phyloP scores from a whole-genome alignment of 2,329 filamentous ascomycete genomes.

The Scedosporium dehoogii region DNA sequence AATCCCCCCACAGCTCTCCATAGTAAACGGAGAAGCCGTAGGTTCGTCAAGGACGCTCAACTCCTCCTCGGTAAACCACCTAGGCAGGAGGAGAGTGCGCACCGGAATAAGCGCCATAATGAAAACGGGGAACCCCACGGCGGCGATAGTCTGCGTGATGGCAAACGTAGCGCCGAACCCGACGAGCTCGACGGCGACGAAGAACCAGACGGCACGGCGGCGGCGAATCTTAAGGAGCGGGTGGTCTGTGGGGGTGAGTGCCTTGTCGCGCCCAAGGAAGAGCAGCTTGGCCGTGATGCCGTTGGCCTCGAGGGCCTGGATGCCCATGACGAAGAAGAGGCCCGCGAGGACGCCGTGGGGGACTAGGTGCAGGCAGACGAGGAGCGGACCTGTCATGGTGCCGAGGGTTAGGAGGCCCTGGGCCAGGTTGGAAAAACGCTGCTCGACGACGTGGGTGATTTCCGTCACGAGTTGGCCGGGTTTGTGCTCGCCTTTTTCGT shows the following conservation, averaged over 20 bases:
- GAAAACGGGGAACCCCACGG: slow-evolving; percentile 70
- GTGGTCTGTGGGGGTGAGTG: slow-evolving; percentile 48
- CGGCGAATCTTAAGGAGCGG: slow-evolving; percentile 53
- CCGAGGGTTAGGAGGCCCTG: slow-evolving; percentile 70
- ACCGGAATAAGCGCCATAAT: slow-evolving; percentile 61
- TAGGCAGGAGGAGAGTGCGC: slow-evolving; percentile 53
- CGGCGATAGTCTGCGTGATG: slow-evolving; percentile 73
- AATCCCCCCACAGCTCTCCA: slow-evolving; percentile 62
- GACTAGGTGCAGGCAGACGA: slow-evolving; percentile 65
- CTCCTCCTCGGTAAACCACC: slow-evolving; percentile 50
- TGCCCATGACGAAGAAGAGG: slow-evolving; percentile 77
- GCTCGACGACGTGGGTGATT: slow-evolving; percentile 60
- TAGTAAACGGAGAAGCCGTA: slow-evolving; percentile 64
- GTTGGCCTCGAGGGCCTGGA: slow-evolving; percentile 66
- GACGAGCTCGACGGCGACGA: slow-evolving; percentile 56
- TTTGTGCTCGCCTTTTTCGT: slow-evolving; percentile 45
- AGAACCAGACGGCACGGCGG: slow-evolving; percentile 58
- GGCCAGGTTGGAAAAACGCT: slow-evolving; percentile 67
- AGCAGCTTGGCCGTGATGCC: slow-evolving; percentile 67
- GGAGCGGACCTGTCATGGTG: slow-evolving; percentile 67
- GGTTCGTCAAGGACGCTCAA: slow-evolving; percentile 57
- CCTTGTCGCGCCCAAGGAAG: slow-evolving; percentile 55
- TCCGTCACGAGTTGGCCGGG: slow-evolving; percentile 39
- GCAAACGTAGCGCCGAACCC: slow-evolving; percentile 73
- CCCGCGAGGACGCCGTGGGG: slow-evolving; percentile 72